Base-by-base conservation (phyloP, 257 asterid species). In the Osmanthus fragrans region DNA sequence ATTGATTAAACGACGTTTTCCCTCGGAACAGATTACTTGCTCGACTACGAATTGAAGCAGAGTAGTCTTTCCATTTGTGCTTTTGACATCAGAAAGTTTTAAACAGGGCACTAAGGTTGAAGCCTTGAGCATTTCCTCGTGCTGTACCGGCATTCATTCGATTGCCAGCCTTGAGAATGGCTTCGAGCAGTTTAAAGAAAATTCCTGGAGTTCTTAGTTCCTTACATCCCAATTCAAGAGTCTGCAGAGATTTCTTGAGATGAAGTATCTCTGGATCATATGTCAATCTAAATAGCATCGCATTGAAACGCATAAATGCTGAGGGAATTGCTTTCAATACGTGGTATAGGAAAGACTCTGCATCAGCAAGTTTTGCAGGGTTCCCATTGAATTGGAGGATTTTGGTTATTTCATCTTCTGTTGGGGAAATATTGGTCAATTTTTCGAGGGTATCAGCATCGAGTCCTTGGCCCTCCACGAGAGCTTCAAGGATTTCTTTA, bases 151-250 rank as follows among this genome's bases (percentile, higher is more conserved):
- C 96, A 71, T 94, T 94, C 96, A 94, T 80, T 78, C 87, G 76
- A 67, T 94, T 94, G 4, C 98, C 98, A 49, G 98, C 96, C 76
- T 88, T 94, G 27, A 94, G 96, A 75, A 92, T 89, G 36, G 97
- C 98, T 83, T 94, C 97, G 30, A 94, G 85, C 19, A 94, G 93
- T 74, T 91, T 90, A 18, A 85, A 84, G 85, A 94, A 92, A 73
- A 90, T 58, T 23, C 97, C 93, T 0, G 89, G 82, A 65, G 72
- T 85, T 30, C 94, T 80, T 65, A 94, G 65, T 58, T 94, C 97
- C 75, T 83, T 92, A 70, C 97, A 94, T n/a, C 85, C 92, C 70
- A 86, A 72, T 63, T 94, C 98, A 60, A 91, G 85, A 0, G 84
- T 83, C 75, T 88, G 96, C 71, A 94, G 45, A 29, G 89, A 84